Evolutionary conservation across 2,329 filamentous ascomycete genomes (phyloP), one percentile per base, ranked within the genome.

Genomic region (Cladophialophora exuberans): DNA sequence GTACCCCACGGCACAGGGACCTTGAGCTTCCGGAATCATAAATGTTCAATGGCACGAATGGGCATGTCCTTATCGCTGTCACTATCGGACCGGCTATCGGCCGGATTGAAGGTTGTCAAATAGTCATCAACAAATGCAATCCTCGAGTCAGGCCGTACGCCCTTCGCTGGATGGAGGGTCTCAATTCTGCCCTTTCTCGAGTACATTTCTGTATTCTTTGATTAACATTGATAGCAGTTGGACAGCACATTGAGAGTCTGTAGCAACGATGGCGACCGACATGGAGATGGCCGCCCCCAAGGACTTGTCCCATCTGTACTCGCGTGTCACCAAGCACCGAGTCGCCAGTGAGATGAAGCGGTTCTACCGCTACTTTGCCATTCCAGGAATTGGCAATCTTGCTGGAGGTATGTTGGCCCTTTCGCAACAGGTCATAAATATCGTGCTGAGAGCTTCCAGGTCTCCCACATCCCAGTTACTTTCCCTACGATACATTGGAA

Each of bases 401-500:
- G 83, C 83, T 9, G 83, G 83, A 65, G 83, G 83, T 81, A 69
- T 43, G 64, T 52, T 41, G 30, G 51, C 38, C 31, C 26, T 55
- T 39, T 17, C 10, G 10, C 11, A n/a, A 9, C 33, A 33, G 15
- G 20, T n/a, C 10, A 15, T 42, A 3, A 45, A 23, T 47, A 23
- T 41, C 33, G n/a, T 30, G 17, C 39, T 39, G 22, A 33, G 43
- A 23, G 18, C 60, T 52, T 42, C 52, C 60, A 92, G 89, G 90
- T 57, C 82, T 96, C 18, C 92, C 92, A 13, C 87, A 94, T 71
- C 79, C 86, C 33, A 81, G 82, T 54, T 90, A 90, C 74, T 97
- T 97, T 67, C 92, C 92, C 6, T 96, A 88, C 72, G 91, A 97
- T 66, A 94, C 90, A 0, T 83, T 97, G 60, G 90, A 96, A 72